Base-by-base conservation (phyloP, 2,329 filamentous ascomycete species). In the Dissoconium aciculare region DNA sequence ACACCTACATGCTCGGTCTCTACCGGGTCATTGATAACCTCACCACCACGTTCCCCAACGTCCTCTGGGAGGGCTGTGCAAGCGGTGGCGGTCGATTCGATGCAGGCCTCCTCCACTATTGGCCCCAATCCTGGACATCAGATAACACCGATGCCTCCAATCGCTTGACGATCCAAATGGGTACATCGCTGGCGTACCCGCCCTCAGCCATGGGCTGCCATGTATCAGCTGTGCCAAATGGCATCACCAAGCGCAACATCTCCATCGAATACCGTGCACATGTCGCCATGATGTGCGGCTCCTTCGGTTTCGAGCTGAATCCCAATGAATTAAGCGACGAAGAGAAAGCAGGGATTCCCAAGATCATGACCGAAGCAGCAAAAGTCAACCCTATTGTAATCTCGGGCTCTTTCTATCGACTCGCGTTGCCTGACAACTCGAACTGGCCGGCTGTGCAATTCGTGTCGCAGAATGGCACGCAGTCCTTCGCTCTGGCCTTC, bases 231-330 rank as follows among this genome's bases (percentile, higher is more conserved):
- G 63, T 73, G 0, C 72, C 72, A 1, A 77, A 76, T 39, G 61
- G 64, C 0, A 52, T 69, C 17, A 73, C 69, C 0, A 51, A 57
- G 0, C 67, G 72, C 12, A 66, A 60, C 1, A 66, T 66, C 2
- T 64, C 71, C 0, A 59, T 77, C 9, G 49, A 51, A 1, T 76
- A 77, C 55, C 69, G 73, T 17, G 70, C 67, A 0, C 71, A 76
- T 33, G 72, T 77, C 0, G 73, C 73, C 4, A 70, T 75, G 58
- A 76, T 76, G 72, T 73, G 73, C 33, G 72, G 72, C 2, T 73
- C 69, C 0, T 77, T 77, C 40, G 73, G 73, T 0, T 61, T 77
- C 8, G 72, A 78, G 46, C 60, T 78, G 5, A 62, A 75, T 43
- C 73, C 72, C 0, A 54, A 53, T 0, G 57, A 64, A 5, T 60